A percentile compares a stretch with the other conserved stretches of the same genome.
Evolutionary conservation across 2,329 filamentous ascomycete species (phyloP).

Genomic region (Arthroderma uncinatum): DNA sequence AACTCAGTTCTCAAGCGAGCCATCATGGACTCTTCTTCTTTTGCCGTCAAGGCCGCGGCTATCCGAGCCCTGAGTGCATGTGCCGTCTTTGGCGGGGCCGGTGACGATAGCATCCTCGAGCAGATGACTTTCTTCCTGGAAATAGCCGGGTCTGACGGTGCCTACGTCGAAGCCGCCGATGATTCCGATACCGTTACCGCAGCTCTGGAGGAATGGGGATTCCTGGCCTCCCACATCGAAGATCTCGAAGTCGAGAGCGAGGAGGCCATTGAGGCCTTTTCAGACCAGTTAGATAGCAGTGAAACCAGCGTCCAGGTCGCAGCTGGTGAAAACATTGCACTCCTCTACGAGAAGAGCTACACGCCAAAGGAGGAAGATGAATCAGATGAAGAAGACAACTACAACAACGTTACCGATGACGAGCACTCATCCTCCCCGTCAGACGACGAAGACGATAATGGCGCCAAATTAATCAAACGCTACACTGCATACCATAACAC

Average conservation of each 20-base stretch:
- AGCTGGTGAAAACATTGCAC: slow-evolving; percentile 67
- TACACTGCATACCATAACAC: slow-evolving; percentile 58
- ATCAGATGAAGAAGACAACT: slow-evolving; percentile 35
- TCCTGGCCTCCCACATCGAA: slow-evolving; percentile 65
- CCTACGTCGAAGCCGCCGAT: slow-evolving; percentile 59
- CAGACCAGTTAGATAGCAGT: slow-evolving; percentile 70
- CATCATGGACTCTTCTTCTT: slow-evolving; percentile 56
- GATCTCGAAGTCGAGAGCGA: slow-evolving; percentile 62
- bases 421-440: slow-evolving; percentile 27
- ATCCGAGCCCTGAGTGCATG: slow-evolving; percentile 65
- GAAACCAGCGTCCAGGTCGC: slow-evolving; percentile 63
- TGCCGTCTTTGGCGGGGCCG: slow-evolving; percentile 64
- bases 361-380: slow-evolving; percentile 49
- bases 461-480: slow-evolving; percentile 45
- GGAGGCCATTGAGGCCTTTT: slow-evolving; percentile 64
- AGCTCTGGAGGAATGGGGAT: slow-evolving; percentile 67
- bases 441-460: slow-evolving; percentile 28
- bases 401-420: slow-evolving; percentile 36
- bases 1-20: slow-evolving; percentile 48
- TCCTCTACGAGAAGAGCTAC: slow-evolving; percentile 66
- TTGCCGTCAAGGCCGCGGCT: slow-evolving; percentile 54
- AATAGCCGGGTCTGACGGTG: slow-evolving; percentile 68
- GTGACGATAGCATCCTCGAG: slow-evolving; percentile 55
- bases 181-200: slow-evolving; percentile 60
- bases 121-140: slow-evolving; percentile 65